phyloP scores from a whole-genome alignment of 495 filamentous ascomycete genomes.

The Talaromyces liani region DNA sequence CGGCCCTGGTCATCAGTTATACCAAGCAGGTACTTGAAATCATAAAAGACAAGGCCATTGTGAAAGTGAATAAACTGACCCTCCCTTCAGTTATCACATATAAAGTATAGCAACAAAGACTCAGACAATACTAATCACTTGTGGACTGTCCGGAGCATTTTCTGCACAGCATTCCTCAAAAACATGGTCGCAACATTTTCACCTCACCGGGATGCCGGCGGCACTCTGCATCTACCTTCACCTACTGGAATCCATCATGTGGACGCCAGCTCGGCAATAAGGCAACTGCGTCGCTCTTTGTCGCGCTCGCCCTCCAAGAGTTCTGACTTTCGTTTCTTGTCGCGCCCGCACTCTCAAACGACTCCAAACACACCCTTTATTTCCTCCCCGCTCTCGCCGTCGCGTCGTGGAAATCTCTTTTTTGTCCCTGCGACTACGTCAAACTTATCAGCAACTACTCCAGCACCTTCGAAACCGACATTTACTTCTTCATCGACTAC shows the following conservation, averaged over 20 bases:
- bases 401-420: slow-evolving; percentile 37
- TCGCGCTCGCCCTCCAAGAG: slow-evolving; percentile 81
- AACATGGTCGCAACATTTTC: slow-evolving; percentile 47
- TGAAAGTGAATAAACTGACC: not conserved
- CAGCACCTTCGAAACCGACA: slow-evolving; percentile 9
- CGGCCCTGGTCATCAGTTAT: not conserved
- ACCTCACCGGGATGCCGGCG: slow-evolving; percentile 56
- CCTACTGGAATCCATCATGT: slow-evolving; percentile 75
- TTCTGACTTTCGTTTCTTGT: slow-evolving; percentile 55
- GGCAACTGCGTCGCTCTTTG: slow-evolving; percentile 73
- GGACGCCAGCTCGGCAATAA: slow-evolving; percentile 67
- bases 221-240: slow-evolving; percentile 74
- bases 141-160: not conserved
- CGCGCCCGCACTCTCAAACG: slow-evolving; percentile 48
- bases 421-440: slow-evolving; percentile 39
- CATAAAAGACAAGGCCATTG: not conserved
- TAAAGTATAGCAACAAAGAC: not conserved
- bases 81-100: not conserved
- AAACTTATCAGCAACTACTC: slow-evolving; percentile 9
- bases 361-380: slow-evolving; percentile 34
- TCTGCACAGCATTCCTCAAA: slow-evolving; percentile 2
- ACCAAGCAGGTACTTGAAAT: not conserved
- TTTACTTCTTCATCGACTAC: slow-evolving; percentile 16
- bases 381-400: slow-evolving; percentile 45
- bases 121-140: not conserved